phyloP scores from a whole-genome alignment of 2,329 filamentous ascomycete species.

The Alternaria triticimaculans region DNA sequence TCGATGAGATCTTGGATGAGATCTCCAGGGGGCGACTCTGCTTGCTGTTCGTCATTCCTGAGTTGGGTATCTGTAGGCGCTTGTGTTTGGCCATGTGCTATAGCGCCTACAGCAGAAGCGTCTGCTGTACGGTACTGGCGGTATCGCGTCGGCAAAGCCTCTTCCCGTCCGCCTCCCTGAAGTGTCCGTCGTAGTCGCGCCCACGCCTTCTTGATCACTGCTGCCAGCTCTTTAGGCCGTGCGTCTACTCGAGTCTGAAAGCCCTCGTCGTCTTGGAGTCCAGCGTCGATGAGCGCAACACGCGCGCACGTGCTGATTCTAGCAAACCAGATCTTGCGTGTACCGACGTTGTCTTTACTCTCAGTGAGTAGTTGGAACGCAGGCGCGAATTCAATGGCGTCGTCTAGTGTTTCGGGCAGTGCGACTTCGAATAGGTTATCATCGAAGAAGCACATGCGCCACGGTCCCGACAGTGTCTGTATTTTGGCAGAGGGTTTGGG shows the following conservation, averaged over 20 bases:
- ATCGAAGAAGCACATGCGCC: neutral
- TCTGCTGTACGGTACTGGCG: neutral
- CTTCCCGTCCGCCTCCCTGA: neutral
- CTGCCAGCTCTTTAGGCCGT: neutral
- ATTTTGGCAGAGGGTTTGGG: neutral
- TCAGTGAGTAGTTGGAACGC: neutral
- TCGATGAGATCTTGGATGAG: neutral
- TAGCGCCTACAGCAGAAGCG: neutral
- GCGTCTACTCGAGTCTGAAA: neutral
- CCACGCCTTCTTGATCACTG: neutral
- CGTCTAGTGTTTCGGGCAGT: neutral
- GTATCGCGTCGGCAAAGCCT: neutral
- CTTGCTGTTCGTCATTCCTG: neutral
- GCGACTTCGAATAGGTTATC: neutral
- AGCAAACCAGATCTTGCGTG: neutral
- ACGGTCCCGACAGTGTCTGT: neutral
- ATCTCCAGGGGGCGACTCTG: neutral
- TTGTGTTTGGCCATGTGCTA: neutral
- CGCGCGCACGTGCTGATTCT: neutral
- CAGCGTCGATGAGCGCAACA: neutral
- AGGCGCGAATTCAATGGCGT: neutral
- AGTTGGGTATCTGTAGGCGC: neutral
- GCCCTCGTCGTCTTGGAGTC: neutral
- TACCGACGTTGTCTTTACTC: neutral
- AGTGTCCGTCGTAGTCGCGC: neutral